Evolutionary conservation across 2,329 filamentous ascomycete species (phyloP), one percentile per base, ranked within the genome.

Genomic region (Tolypocladium amazonense): DNA sequence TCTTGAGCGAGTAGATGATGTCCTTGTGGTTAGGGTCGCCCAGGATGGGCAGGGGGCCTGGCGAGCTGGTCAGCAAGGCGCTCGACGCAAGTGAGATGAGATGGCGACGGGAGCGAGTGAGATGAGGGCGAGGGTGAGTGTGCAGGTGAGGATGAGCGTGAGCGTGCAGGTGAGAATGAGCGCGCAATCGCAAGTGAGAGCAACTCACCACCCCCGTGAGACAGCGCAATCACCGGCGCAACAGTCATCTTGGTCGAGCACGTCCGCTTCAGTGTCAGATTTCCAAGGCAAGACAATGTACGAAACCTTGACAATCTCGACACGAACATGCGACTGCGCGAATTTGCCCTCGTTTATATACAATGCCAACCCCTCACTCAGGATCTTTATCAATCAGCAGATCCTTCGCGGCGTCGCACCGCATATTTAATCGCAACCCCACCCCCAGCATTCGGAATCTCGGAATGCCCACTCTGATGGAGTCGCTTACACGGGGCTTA

Each of bases 1-100:
- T 78, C 59, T 76, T 75, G 61, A 86, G 74, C 0, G 81, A 85
- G 56, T 75, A 70, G 41, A 77, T 76, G 63, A 86, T 80, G 45
- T 71, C 67, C 23, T 74, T 73, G 66, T 85, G 82, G 8, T 63
- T 67, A 0, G 81, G 80, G 67, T 86, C 83, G 61, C 77, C 77
- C 7, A 87, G 73, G 23, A 85, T 60, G 4, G 84, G 84, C 76
- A 86, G 75, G 2, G 84, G 84, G 1, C 84, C 79, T 77, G 7
- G 12, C 3, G 23, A 15, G 37, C 60, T 53, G 54, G 41, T 43
- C 33, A 56, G 57, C 20, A 23, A 25, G n/a, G 9, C 33, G 30
- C 9, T 53, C 50, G 25, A 20, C 9, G 43, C 27, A 18, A 4
- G 39, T n/a, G 39, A 7, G 39, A n/a, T 18, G 15, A 9, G 39